Base-by-base conservation (phyloP, 2,329 filamentous ascomycete genomes). In the Diplodia scrobiculata region DNA sequence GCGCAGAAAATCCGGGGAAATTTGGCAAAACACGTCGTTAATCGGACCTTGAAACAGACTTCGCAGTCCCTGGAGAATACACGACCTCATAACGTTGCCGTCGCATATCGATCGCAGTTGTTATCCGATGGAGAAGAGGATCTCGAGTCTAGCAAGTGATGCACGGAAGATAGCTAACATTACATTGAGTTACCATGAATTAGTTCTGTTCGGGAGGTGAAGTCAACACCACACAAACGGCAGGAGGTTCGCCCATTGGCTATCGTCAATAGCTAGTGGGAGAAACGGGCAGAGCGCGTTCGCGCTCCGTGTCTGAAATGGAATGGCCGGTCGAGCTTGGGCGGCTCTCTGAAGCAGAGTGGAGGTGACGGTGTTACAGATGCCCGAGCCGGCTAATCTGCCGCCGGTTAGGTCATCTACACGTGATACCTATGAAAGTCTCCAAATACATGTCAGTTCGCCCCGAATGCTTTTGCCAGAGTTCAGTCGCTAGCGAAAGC, bases 241-340 rank as follows among this genome's bases (percentile, higher is more conserved):
- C 19, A 19, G n/a, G 10, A 19, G 13, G n/a, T 5, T 36, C n/a
- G 5, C n/a, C 10, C 32, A 48, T 9, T 2, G 19, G 29, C 17
- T 27, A 48, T 25, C 29, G 38, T 6, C 27, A 38, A 48, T 5
- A 4, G 41, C 17, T 5, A 38, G 29, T 27, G 25, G 7, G 21
- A n/a, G 45, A 27, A 27, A 13, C n/a, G 38, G n/a, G 21, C 14
- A 17, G 21, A 3, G 27, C 7, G 55, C 19, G 6, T 14, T 7
- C 17, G 34, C n/a, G 19, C 38, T 62, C 58, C 58, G 58, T 62
- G 58, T 62, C 45, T 36, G 19, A 62, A 50, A n/a, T 50, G 58
- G 58, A 62, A 62, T 62, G 58, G 58, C 11, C 45, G 11, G 45
- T 21, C 55, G 17, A 48, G 47, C 55, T 14, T 45, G 6, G 38